phyloP scores from a whole-genome alignment of 139 green algal genomes.

The Chlorokybus atmophyticus region DNA sequence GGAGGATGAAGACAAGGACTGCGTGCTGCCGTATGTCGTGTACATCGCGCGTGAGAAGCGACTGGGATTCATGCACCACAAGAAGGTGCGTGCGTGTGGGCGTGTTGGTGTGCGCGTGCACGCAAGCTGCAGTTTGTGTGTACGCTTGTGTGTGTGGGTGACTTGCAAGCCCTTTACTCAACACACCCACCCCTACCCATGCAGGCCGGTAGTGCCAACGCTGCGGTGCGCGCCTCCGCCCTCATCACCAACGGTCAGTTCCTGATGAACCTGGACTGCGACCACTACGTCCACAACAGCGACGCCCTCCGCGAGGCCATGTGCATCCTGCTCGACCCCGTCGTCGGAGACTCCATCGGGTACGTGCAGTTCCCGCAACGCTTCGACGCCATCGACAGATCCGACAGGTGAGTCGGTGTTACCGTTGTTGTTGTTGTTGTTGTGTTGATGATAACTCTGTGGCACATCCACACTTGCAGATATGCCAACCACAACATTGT shows the following conservation, averaged over 20 bases:
- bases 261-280: slow-evolving; percentile 25
- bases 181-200: too few species aligned
- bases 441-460: too few species aligned
- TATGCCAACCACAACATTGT: slow-evolving; percentile 29
- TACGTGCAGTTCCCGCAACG: slow-evolving; percentile 27
- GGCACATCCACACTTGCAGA: too few species aligned
- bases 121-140: too few species aligned
- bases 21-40: slow-evolving; percentile 11
- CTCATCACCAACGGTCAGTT: slow-evolving; percentile 19
- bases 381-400: slow-evolving; percentile 17
- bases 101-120: too few species aligned
- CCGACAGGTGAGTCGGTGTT: too few species aligned
- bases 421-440: too few species aligned
- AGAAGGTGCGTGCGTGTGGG: slow-evolving; percentile 23
- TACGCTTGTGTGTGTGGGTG: too few species aligned
- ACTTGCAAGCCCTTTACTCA: too few species aligned
- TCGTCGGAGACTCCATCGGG: slow-evolving; percentile 1
- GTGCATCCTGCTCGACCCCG: slow-evolving; percentile 20
- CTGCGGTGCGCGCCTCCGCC: slow-evolving; percentile 10
- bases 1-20: slow-evolving; percentile 4
- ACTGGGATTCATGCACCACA: slow-evolving; percentile 20
- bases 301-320: slow-evolving; percentile 17
- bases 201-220: too few species aligned
- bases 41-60: slow-evolving; percentile 22
- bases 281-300: slow-evolving; percentile 24